phyloP scores from a whole-genome alignment of 306 rosid species.

The Herpetospermum pedunculosum region DNA sequence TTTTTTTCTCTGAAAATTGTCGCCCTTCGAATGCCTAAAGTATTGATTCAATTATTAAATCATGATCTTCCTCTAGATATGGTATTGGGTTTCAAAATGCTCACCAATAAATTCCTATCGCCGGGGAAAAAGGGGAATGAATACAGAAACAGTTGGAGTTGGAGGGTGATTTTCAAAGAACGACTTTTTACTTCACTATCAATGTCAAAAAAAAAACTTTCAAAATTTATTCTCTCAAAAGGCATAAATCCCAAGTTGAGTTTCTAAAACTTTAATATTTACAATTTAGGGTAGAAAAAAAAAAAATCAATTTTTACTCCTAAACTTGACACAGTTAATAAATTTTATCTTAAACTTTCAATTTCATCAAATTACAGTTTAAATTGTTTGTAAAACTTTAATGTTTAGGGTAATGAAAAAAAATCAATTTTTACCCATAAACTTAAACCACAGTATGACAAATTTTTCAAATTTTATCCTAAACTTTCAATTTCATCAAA shows the following conservation, averaged over 20 bases:
- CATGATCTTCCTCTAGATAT: constrained; percentile 11
- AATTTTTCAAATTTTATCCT: too few species aligned
- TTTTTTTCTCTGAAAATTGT: not conserved
- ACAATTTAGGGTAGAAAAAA: too few species aligned
- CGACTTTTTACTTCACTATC: not conserved
- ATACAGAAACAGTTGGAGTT: not conserved
- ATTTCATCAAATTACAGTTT: too few species aligned
- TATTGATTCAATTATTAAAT: constrained; percentile 19
- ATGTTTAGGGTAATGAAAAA: too few species aligned
- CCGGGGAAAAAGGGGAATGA: not conserved
- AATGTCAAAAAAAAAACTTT: not conserved
- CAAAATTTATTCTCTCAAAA: not conserved
- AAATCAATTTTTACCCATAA: not conserved
- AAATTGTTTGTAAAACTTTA: too few species aligned
- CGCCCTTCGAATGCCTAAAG: constrained; percentile 17
- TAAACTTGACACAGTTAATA: too few species aligned
- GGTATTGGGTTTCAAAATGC: constrained; percentile 1
- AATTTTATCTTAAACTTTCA: too few species aligned
- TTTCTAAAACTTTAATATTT: not conserved
- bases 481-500: too few species aligned
- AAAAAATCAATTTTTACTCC: too few species aligned
- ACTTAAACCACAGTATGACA: not conserved
- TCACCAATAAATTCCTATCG: not conserved
- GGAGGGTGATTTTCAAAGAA: not conserved
- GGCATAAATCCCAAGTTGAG: not conserved